Conservation (phyloP, 2,329 filamentous ascomycete genomes). For the Neofusicoccum umdonicola region DNA sequence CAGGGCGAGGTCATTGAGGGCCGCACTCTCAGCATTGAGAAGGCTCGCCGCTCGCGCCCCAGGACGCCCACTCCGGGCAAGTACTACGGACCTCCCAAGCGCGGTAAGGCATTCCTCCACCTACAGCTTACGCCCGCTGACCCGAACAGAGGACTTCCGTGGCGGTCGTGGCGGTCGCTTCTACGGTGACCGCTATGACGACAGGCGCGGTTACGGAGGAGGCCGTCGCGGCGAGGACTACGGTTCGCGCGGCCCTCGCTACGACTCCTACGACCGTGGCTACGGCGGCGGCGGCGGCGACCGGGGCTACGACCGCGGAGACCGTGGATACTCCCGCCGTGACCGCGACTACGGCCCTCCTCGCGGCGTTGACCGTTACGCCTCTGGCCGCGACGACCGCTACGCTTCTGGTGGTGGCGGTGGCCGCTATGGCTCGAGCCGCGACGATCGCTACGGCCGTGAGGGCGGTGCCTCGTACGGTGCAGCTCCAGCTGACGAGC, state of each 20-base stretch:
- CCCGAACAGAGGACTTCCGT: conserved; percentile 41
- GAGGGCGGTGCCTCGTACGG: conserved; percentile 38
- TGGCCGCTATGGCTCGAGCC: conserved; percentile 32
- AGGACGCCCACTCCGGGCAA: conserved; percentile 97
- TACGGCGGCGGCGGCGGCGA: conserved; percentile 35
- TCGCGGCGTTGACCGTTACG: conserved; percentile 40
- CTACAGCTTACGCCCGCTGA: conserved; percentile 9
- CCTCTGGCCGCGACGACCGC: conserved; percentile 45
- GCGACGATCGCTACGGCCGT: conserved; percentile 54
- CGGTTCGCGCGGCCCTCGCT: conserved; percentile 43
- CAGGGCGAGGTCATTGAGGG: conserved; percentile 95
- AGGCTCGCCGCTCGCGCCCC: conserved; percentile 90
- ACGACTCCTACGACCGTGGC: conserved; percentile 35
- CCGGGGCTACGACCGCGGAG: conserved; percentile 38
- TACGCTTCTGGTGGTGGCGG: conserved; percentile 24
- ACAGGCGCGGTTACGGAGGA: conserved; percentile 39
- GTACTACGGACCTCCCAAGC: conserved; percentile 98
- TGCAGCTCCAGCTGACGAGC: conserved; percentile 34
- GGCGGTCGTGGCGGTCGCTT: conserved; percentile 47
- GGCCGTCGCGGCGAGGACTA: conserved; percentile 44
- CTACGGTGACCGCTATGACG: conserved; percentile 46
- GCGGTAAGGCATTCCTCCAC: conserved; percentile 61
- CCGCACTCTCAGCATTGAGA: conserved; percentile 95
- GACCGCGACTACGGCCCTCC: conserved; percentile 39
- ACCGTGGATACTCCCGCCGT: conserved; percentile 43